Base-by-base conservation (phyloP, 371 early-diverging fungal genomes). In the Lichtheimia corymbifera region DNA sequence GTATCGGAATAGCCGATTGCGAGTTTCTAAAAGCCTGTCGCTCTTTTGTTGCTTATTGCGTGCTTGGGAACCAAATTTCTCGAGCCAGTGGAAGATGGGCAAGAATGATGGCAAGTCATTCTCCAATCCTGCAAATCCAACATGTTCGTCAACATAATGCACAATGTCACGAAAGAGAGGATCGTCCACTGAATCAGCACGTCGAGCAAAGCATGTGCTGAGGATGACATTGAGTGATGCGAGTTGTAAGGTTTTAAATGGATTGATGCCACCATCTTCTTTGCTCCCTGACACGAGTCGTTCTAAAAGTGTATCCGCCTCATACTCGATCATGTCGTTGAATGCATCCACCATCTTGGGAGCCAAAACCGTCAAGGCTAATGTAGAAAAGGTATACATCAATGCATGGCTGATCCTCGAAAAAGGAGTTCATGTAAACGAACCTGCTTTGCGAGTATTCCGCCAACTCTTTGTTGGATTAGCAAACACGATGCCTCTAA, bases 21-120 rank as follows among this genome's bases (percentile, higher is more conserved):
- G n/a, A 9, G 13, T 43, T n/a, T 27, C 15, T 1, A 53, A 44
- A n/a, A 65, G 47, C 11, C 47, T 5, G 7, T n/a, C 17, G 6
- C 22, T 47, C 47, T 47, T 47, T 47, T 63, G 15, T 9, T 52
- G 20, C 1, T 27, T 18, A 0, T 43, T 53, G 13, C 27, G 53
- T n/a, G 53, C 44, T 15, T 50, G 15, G 13, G 44, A 20, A 15
- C 40, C 22, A 12, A 67, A 27, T n/a, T 35, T 51, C 11, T 62
- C 49, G 2, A 61, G 3, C 28, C 58, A 51, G 5, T 55, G 27
- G 4, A 69, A 42, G 15, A 52, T 51, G 1, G 70, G 70, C 14
- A 69, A 18, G 25, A 56, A 65, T 1, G 65, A 18, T 4, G 58
- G 17, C 0, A 69, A n/a, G 22, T 69, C 70, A n/a, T 66, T 52